Conservation (phyloP, 2,329 filamentous ascomycete species). For the Monosporascus ibericus region DNA sequence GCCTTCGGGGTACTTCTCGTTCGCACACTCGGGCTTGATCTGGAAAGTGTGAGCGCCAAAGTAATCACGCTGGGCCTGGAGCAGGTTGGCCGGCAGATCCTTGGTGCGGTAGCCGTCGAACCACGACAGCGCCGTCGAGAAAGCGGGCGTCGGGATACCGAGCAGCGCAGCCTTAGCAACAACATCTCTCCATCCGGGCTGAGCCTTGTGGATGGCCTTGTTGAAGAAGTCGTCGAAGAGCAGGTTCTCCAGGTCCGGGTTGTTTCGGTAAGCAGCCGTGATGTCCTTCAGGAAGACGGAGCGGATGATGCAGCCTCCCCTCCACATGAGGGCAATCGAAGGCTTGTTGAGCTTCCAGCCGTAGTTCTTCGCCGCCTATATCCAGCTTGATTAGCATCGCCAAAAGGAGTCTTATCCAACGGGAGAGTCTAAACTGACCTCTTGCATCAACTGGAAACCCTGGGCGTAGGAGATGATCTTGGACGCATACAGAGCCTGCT, state of each 20-base stretch:
- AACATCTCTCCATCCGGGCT: constrained; percentile 86
- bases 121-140: constrained; percentile 96
- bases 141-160: constrained; percentile 92
- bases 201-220: constrained; percentile 95
- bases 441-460: constrained; percentile 99
- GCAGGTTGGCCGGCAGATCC: constrained; percentile 93
- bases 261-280: constrained; percentile 89
- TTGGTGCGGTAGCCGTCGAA: constrained; percentile 98
- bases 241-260: constrained; percentile 94
- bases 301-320: constrained; percentile 98
- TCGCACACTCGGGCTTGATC: constrained; percentile 76
- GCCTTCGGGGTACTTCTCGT: constrained; percentile 73
- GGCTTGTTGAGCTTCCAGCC: constrained; percentile 99
- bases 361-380: constrained; percentile 88
- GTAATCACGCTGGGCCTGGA: constrained; percentile 99
- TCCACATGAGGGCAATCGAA: constrained; percentile 99
- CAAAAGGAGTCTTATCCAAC: neutral
- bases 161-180: constrained; percentile 87
- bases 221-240: constrained; percentile 99
- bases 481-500: constrained; percentile 97
- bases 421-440: constrained; percentile 50
- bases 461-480: constrained; percentile 99
- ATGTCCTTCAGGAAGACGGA: constrained; percentile 99
- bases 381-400: constrained; percentile 12
- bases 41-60: constrained; percentile 92